phyloP scores from a whole-genome alignment of 225 moss, liverwort and hornwort species.

The Neckera pumila region DNA sequence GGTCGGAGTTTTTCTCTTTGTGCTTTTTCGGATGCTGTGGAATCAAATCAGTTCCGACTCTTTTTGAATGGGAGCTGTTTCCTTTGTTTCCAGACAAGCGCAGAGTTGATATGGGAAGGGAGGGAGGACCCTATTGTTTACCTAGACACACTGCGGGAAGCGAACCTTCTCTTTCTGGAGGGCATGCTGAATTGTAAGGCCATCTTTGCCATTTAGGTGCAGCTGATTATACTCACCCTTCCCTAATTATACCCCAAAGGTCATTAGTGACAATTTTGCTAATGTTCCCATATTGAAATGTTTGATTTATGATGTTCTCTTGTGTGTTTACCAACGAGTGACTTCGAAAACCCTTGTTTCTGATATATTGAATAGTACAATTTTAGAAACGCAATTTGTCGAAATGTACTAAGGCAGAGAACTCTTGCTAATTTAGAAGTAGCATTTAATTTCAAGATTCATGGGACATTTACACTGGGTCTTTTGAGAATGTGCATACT shows the following conservation, averaged over 20 bases:
- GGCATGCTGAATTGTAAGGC: slow-evolving; percentile 64
- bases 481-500: neutral
- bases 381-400: neutral
- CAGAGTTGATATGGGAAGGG: slow-evolving; percentile 81
- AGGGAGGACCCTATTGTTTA: slow-evolving; percentile 48
- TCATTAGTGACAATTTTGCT: neutral
- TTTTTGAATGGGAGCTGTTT: neutral
- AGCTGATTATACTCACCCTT: neutral
- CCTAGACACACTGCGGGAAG: slow-evolving; percentile 59
- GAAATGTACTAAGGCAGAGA: neutral
- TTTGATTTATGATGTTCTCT: neutral
- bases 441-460: neutral
- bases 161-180: slow-evolving; percentile 63
- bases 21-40: neutral
- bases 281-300: neutral
- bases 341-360: neutral
- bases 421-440: neutral
- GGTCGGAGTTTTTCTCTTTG: neutral
- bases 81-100: slow-evolving; percentile 30
- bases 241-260: neutral
- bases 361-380: neutral
- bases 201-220: neutral
- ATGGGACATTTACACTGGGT: neutral
- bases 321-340: neutral
- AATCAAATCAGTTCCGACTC: neutral